Evolutionary conservation across 2,329 filamentous ascomycete genomes (phyloP).

Genomic region (Huntiella decipiens): DNA sequence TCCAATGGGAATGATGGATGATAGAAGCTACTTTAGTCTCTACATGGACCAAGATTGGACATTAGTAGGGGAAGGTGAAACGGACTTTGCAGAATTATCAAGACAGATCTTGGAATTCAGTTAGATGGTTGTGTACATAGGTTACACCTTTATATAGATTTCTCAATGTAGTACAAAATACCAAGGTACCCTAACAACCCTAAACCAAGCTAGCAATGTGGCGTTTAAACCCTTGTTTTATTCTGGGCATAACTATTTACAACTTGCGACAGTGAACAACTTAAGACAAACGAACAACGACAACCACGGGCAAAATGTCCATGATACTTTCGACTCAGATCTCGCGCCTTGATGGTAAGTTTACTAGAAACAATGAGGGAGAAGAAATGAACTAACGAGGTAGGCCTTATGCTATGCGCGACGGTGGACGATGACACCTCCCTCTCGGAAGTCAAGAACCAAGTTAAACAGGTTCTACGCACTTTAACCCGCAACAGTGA

Average conservation of each 20-base stretch:
- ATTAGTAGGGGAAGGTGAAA: conserved; percentile 9
- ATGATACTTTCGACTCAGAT: conserved; percentile 94
- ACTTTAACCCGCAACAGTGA: conserved; percentile 77
- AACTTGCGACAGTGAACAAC: too few relatives aligned
- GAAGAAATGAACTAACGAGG: neutral
- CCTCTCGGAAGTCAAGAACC: conserved; percentile 71
- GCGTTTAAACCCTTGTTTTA: too few relatives aligned
- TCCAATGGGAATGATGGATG: conserved; percentile 8
- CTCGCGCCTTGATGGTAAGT: conserved; percentile 67
- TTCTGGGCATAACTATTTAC: too few relatives aligned
- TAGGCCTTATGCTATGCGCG: conserved; percentile 85
- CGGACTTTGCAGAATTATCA: conserved; percentile 9
- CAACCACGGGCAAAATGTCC: conserved; percentile 10
- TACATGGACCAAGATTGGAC: conserved; percentile 11
- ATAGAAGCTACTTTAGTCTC: conserved; percentile 9
- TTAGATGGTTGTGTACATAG: neutral
- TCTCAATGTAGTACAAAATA: neutral
- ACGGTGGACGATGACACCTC: conserved; percentile 83
- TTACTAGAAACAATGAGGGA: neutral
- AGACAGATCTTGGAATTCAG: conserved; percentile 11
- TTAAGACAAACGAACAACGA: neutral
- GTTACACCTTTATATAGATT: too few relatives aligned
- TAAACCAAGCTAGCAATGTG: neutral
- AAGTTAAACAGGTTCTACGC: conserved; percentile 79
- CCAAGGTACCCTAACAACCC: neutral